phyloP scores from a whole-genome alignment of 1,139 yeast genomes.

The Tardiomyces blankii region DNA sequence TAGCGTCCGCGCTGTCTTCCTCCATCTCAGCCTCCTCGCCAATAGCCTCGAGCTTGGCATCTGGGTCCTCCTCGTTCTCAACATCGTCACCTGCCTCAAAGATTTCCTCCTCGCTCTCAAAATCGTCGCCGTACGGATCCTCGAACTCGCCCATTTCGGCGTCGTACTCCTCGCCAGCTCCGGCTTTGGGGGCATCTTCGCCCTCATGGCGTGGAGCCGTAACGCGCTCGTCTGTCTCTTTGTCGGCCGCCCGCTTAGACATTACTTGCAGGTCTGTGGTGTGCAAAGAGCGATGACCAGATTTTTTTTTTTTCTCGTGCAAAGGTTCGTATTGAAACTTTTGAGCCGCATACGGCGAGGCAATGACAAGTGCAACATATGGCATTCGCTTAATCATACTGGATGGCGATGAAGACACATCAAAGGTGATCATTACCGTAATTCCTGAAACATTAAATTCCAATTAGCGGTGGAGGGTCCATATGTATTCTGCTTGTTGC shows the following conservation, averaged over 20 bases:
- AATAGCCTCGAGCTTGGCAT: conserved; percentile 30
- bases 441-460: too few relatives aligned
- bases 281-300: too few relatives aligned
- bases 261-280: conserved; percentile 1
- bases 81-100: conserved; percentile 40
- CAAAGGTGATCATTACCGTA: too few relatives aligned
- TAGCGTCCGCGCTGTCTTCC: conserved; percentile 8
- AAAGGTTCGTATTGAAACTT: too few relatives aligned
- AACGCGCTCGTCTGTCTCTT: conserved; percentile 2
- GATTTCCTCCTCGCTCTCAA: conserved; percentile 63
- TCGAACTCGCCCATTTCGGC: conserved; percentile 83
- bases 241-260: conserved; percentile 8
- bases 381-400: too few relatives aligned
- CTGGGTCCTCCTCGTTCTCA: conserved; percentile 43
- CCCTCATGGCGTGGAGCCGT: neutral
- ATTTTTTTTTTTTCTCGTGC: too few relatives aligned
- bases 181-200: conserved; percentile 5
- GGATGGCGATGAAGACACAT: too few relatives aligned
- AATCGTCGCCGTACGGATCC: conserved; percentile 91
- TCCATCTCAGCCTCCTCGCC: conserved; percentile 24
- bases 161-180: conserved; percentile 26
- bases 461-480: too few relatives aligned
- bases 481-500: too few relatives aligned
- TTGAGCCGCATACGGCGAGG: neutral
- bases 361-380: too few relatives aligned